Conservation (phyloP, 2,329 filamentous ascomycete species). For the Colletotrichum sojae region DNA sequence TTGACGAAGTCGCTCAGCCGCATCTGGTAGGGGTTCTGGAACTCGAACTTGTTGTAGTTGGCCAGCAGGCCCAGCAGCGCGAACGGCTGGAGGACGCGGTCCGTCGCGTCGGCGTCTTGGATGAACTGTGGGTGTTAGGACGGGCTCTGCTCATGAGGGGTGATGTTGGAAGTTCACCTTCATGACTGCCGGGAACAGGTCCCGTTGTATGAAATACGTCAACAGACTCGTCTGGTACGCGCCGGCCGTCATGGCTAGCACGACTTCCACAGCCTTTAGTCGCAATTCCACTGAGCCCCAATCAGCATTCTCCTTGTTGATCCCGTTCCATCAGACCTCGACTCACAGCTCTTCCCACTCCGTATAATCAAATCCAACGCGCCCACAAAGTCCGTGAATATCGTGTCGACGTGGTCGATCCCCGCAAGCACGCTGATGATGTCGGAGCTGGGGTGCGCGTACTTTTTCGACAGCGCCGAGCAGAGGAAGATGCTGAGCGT, state of each 20-base stretch:
- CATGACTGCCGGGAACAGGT: conserved; percentile 94
- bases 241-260: conserved; percentile 89
- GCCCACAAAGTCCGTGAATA: conserved; percentile 91
- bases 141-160: neutral
- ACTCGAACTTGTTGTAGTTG: conserved; percentile 99
- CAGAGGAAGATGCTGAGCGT: conserved; percentile 91
- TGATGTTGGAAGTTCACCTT: conserved; percentile 71
- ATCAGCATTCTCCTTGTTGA: conserved; percentile 48
- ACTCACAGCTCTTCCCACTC: conserved; percentile 78
- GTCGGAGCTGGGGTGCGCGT: conserved; percentile 95
- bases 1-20: conserved; percentile 97
- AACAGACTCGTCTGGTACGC: conserved; percentile 95
- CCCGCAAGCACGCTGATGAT: conserved; percentile 92
- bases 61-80: conserved; percentile 87
- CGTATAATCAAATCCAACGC: conserved; percentile 87
- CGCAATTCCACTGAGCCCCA: conserved; percentile 76
- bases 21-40: conserved; percentile 94
- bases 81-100: conserved; percentile 80
- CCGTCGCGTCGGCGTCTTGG: conserved; percentile 79
- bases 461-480: conserved; percentile 87
- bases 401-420: conserved; percentile 86
- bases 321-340: neutral
- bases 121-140: conserved; percentile 71
- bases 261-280: conserved; percentile 83
- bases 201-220: conserved; percentile 94